phyloP scores from a whole-genome alignment of 139 green algal species.

The Chlamydomonas sphaeroides region DNA sequence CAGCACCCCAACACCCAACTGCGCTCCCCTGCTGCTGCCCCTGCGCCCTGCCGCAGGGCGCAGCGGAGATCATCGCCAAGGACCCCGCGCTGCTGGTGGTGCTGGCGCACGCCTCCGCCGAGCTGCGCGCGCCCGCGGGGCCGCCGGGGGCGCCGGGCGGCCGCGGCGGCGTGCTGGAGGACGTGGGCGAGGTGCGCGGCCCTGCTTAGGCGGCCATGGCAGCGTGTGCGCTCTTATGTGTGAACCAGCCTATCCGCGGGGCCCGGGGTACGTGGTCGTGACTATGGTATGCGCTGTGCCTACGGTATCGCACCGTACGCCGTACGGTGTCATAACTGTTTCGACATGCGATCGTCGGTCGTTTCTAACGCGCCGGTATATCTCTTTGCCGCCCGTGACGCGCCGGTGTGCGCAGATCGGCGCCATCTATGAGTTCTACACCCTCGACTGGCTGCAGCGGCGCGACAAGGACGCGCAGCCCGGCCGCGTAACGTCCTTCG shows the following conservation, averaged over 20 bases:
- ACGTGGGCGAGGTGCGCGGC: conserved; percentile 29
- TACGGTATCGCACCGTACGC: not conserved
- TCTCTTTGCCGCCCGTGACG: not conserved
- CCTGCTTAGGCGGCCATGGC: not conserved
- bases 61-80: conserved; percentile 48
- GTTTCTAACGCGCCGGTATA: not conserved
- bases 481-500: too few relatives aligned
- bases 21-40: too few relatives aligned
- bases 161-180: conserved; percentile 11
- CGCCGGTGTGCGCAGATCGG: conserved; percentile 16
- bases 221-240: not conserved
- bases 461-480: too few relatives aligned
- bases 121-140: not conserved
- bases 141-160: too few relatives aligned
- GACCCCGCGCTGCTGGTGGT: conserved; percentile 47
- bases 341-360: not conserved
- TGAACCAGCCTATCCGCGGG: not conserved
- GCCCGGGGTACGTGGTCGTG: not conserved
- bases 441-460: conserved; percentile 62
- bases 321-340: not conserved
- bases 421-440: conserved; percentile 66
- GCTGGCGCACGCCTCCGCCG: not conserved
- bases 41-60: conserved; percentile 32
- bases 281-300: not conserved
- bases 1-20: too few relatives aligned